phyloP scores from a whole-genome alignment of 169 alveolate genomes.

The Cryptosporidium baileyi region DNA sequence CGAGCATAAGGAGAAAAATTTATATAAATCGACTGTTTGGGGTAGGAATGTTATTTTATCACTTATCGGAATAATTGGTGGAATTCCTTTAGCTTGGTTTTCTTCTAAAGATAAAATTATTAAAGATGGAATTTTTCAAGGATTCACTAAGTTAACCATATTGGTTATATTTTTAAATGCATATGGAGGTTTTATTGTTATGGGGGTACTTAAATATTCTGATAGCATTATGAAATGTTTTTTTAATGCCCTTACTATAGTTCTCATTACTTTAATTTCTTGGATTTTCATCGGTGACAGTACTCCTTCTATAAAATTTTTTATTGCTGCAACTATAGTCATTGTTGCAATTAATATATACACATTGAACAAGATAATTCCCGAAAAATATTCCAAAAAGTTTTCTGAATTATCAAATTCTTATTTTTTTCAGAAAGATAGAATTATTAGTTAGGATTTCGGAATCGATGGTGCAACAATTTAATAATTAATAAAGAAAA shows the following conservation, averaged over 20 bases:
- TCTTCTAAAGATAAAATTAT: conserved; percentile 33
- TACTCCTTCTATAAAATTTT: conserved; percentile 46
- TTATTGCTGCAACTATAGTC: conserved; percentile 44
- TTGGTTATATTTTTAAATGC: conserved; percentile 65
- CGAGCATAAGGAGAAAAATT: neutral
- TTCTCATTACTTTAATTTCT: conserved; percentile 30
- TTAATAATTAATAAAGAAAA: neutral
- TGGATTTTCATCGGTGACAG: conserved; percentile 60
- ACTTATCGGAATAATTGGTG: conserved; percentile 57
- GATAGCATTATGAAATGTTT: conserved; percentile 65
- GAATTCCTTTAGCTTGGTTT: conserved; percentile 50
- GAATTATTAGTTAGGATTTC: neutral
- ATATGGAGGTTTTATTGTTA: conserved; percentile 61
- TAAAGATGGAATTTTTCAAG: conserved; percentile 60
- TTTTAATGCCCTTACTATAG: conserved; percentile 49
- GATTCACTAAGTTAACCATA: conserved; percentile 19
- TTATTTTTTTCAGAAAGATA: too few relatives aligned
- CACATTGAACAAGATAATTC: conserved; percentile 28
- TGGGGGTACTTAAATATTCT: conserved; percentile 53
- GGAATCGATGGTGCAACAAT: neutral
- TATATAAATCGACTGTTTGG: conserved; percentile 51
- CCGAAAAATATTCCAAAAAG: neutral
- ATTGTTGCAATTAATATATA: conserved; percentile 34
- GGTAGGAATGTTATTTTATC: conserved; percentile 61
- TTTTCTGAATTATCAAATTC: neutral